Evolutionary conservation across 2,329 filamentous ascomycete species (phyloP).

Genomic region (Amesomyces nigricolor): DNA sequence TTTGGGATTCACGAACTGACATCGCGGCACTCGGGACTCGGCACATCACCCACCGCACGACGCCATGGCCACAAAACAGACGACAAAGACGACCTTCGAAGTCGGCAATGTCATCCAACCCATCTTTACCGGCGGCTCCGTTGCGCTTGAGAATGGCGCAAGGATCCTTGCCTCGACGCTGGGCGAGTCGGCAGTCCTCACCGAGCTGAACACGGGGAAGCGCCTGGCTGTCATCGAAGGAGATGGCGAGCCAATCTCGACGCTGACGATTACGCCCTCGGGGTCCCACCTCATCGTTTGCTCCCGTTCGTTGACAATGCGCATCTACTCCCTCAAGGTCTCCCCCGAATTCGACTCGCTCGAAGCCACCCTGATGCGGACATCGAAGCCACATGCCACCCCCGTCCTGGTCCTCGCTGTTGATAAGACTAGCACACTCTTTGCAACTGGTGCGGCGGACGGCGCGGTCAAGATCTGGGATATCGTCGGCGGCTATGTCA

Average conservation of each 20-base stretch:
- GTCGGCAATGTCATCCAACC: conserved; percentile 77
- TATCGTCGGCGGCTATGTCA: conserved; percentile 80
- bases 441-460: conserved; percentile 90
- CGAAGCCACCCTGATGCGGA: conserved; percentile 64
- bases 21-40: conserved; percentile 13
- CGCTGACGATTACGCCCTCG: conserved; percentile 72
- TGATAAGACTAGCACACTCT: conserved; percentile 79
- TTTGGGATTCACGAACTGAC: conserved; percentile 13
- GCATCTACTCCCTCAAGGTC: conserved; percentile 70
- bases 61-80: conserved; percentile 55
- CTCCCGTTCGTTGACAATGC: conserved; percentile 93
- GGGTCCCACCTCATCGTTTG: conserved; percentile 84
- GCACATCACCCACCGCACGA: conserved; percentile 14
- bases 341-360: conserved; percentile 53
- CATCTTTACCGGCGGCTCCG: conserved; percentile 86
- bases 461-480: conserved; percentile 97
- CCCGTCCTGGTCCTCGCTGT: conserved; percentile 83
- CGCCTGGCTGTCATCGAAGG: conserved; percentile 80
- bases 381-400: conserved; percentile 82
- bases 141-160: conserved; percentile 75
- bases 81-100: conserved; percentile 84
- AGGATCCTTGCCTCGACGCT: conserved; percentile 79
- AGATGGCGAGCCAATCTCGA: conserved; percentile 75
- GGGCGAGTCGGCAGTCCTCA: conserved; percentile 87
- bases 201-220: conserved; percentile 74